These are phyloP conservation scores for Scheffersomyces lignicola DNA, from an alignment of 1,139 yeast genomes.

Conservation along the genomic window DNA sequence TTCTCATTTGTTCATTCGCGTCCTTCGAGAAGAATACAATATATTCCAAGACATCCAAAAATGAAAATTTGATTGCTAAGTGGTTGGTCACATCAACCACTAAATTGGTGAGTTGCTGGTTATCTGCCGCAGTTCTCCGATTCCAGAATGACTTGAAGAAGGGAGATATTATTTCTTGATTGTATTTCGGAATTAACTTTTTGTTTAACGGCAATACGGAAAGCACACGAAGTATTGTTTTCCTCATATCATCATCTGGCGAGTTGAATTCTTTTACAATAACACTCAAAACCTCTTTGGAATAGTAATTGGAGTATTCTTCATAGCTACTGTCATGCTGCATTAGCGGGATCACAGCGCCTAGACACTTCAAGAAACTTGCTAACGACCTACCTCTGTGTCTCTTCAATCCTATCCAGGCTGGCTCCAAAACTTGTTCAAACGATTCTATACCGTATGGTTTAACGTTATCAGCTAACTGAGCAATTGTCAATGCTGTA, in stretches of 20 bases:
- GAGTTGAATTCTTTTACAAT: constrained; percentile 72
- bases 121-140: constrained; percentile 62
- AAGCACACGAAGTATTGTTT: constrained; percentile 56
- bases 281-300: constrained; percentile 69
- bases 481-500: constrained; percentile 71
- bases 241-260: constrained; percentile 89
- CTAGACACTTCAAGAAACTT: constrained; percentile 75
- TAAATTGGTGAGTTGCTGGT: constrained; percentile 46
- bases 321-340: constrained; percentile 49
- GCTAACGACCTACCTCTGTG: constrained; percentile 82
- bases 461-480: constrained; percentile 79
- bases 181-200: constrained; percentile 28
- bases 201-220: constrained; percentile 32
- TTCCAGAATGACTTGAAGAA: constrained; percentile 81
- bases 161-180: constrained; percentile 51
- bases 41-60: constrained; percentile 56
- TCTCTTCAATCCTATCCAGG: constrained; percentile 76
- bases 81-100: constrained; percentile 76
- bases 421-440: constrained; percentile 64
- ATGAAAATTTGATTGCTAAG: constrained; percentile 69
- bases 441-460: constrained; percentile 94
- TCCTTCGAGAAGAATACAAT: constrained; percentile 68
- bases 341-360: constrained; percentile 83
- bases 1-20: constrained; percentile 76
- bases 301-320: constrained; percentile 77